Evolutionary conservation across 2,329 filamentous ascomycete genomes (phyloP).

Genomic region (Diaporthe citriasiana): DNA sequence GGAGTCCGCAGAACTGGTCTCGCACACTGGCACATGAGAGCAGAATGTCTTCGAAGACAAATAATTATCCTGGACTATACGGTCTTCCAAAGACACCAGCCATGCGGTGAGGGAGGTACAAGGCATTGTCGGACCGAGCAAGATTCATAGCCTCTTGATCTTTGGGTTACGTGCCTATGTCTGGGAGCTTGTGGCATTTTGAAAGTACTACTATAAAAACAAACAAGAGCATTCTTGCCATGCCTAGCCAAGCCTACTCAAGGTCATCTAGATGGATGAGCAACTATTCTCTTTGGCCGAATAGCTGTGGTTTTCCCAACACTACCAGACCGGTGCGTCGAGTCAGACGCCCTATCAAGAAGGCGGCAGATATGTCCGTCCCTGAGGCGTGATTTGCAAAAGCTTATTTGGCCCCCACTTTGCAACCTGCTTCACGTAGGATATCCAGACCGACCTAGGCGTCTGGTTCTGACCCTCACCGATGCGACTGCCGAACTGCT

Average conservation of each 20-base stretch:
- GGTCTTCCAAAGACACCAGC: neutral
- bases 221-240: neutral
- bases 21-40: neutral
- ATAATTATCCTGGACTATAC: neutral
- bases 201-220: neutral
- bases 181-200: neutral
- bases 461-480: slow-evolving; percentile 66
- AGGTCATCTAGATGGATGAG: neutral
- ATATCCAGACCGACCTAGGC: slow-evolving; percentile 69
- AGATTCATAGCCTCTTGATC: no score
- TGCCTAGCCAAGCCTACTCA: neutral
- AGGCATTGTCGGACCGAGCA: neutral
- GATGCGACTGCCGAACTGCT: slow-evolving; percentile 67
- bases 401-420: slow-evolving; percentile 70
- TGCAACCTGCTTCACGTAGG: slow-evolving; percentile 69
- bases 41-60: neutral
- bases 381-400: slow-evolving; percentile 50
- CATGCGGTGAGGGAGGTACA: neutral
- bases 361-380: slow-evolving; percentile 13
- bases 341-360: neutral
- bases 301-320: neutral
- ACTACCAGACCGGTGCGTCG: slow-evolving; percentile 28
- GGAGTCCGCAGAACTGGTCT: neutral
- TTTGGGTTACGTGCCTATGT: neutral
- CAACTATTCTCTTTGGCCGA: slow-evolving; percentile 15